These are phyloP conservation scores for Cladosporium phlei DNA, from an alignment of 2,329 filamentous ascomycete species.

Conservation along the genomic window DNA sequence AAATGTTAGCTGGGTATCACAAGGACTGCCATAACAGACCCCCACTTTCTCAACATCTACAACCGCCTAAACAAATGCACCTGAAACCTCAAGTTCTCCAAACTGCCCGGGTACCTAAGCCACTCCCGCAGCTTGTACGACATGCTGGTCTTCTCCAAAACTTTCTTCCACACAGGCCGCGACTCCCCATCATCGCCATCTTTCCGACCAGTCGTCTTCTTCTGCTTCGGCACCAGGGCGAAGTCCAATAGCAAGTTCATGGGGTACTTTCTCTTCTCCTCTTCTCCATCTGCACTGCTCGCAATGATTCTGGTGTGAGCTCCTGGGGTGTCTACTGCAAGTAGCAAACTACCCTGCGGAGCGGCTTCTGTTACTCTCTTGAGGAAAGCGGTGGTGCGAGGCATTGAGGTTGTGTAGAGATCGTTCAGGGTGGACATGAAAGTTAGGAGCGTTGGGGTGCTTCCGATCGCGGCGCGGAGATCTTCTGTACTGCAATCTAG, in stretches of 20 bases:
- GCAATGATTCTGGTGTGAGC: conserved; percentile 82
- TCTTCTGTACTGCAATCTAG: conserved; percentile 38
- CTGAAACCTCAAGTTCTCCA: conserved; percentile 96
- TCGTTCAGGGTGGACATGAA: conserved; percentile 95
- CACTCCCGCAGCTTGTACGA: conserved; percentile 71
- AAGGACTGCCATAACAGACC: too few species aligned
- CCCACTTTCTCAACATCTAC: background rate
- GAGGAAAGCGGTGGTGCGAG: conserved; percentile 72
- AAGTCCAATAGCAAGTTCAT: conserved; percentile 93
- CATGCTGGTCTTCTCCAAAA: conserved; percentile 68
- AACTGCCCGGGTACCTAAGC: conserved; percentile 72
- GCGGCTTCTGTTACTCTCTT: conserved; percentile 60
- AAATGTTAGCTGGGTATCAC: too few species aligned
- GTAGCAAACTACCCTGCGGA: conserved; percentile 59
- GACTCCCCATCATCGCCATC: conserved; percentile 16
- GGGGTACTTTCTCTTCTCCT: conserved; percentile 64
- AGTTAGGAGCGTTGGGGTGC: conserved; percentile 56
- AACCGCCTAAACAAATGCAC: conserved; percentile 66
- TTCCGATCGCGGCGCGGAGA: conserved; percentile 22
- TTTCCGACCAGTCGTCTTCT: conserved; percentile 18
- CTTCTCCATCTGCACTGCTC: conserved; percentile 20
- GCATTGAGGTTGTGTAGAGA: conserved; percentile 73
- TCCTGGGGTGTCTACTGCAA: conserved; percentile 89
- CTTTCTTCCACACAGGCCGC: conserved; percentile 62
- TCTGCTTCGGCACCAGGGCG: conserved; percentile 52